Evolutionary conservation across 441 rosid genomes (phyloP), one percentile per base, ranked within the genome.

Genomic region (Croton setiger): DNA sequence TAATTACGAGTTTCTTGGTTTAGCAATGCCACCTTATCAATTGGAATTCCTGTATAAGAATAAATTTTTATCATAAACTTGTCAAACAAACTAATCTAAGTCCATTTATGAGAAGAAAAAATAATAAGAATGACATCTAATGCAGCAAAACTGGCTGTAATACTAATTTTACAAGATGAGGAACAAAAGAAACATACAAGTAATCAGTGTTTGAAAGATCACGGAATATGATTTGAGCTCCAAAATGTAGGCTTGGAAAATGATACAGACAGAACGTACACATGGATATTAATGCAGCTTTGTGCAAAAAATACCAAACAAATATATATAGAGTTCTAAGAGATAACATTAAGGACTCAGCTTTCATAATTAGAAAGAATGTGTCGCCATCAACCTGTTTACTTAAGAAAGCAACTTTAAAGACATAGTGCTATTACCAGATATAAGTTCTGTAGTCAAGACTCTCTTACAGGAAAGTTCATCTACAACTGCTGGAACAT

Each of bases 1-100:
- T 84, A 80, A 77, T 92, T 83, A 61, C 96, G 84, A 68, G 87
- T 90, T 71, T 82, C 85, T 72, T 95, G 96, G 84, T 84, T 74
- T 73, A 95, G 82, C 62, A 68, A 76, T 23, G 96, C 96, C 66
- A 90, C 97, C 85, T 88, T 90, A 80, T 95, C 99, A 61, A 95
- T 82, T 44, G 99, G 87, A 76, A 89, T 78, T 51, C 98, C 99
- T 95, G 86, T 55, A 57, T 62, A 57, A 66, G 64, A 18, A 58
- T 45, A 68, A 43, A 52, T 12, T 57, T 48, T 51, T 8, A 37
- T 39, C n/a, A 64, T 39, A 66, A 60, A 0, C 20, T n/a, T 20
- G 7, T 17, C 45, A 36, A 36, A 4, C 18, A 41, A 37, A 12
- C 9, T 59, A 5, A 33, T 1, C 39, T 11, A 52, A 36, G 33